Conservation (phyloP, 2,329 filamentous ascomycete species). For the Elsinoe ampelina region DNA sequence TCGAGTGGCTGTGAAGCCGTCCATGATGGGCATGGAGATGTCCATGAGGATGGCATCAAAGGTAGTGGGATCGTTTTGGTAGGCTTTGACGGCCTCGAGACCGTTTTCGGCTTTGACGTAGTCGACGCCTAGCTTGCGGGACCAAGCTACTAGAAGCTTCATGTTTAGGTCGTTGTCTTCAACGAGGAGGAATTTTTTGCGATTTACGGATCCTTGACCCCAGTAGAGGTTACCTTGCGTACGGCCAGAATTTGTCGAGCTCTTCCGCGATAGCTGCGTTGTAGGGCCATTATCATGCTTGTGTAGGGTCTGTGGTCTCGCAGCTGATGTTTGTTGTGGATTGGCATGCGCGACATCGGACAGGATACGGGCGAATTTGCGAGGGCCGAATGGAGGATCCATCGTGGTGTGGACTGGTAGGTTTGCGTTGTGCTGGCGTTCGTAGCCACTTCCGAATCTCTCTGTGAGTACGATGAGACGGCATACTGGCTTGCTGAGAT, state of each 20-base stretch:
- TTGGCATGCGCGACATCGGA: not conserved
- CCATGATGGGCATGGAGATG: constrained; percentile 29
- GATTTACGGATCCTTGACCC: not conserved
- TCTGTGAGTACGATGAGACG: not conserved
- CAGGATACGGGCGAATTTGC: constrained; percentile 18
- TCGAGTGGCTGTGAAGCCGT: constrained; percentile 24
- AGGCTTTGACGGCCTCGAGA: constrained; percentile 37
- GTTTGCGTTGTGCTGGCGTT: not conserved
- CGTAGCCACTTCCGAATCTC: not conserved
- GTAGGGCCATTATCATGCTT: not conserved
- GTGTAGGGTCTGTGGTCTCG: not conserved
- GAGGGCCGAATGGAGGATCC: constrained; percentile 19
- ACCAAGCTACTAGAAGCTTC: constrained; percentile 20
- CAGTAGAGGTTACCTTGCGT: not conserved
- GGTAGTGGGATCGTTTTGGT: constrained; percentile 25
- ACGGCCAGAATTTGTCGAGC: not conserved
- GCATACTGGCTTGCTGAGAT: not conserved
- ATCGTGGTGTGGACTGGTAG: not conserved
- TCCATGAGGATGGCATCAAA: constrained; percentile 44
- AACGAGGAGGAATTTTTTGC: constrained; percentile 22
- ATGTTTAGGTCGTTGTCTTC: constrained; percentile 29
- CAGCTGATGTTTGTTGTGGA: not conserved
- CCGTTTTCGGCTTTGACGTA: constrained; percentile 34
- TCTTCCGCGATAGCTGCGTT: not conserved
- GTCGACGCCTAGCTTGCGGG: constrained; percentile 17